Percentiles rank a stretch among this genome's conserved stretches.
Conservation (phyloP, 495 filamentous ascomycete species). For the Trichoderma orchidacearum region DNA sequence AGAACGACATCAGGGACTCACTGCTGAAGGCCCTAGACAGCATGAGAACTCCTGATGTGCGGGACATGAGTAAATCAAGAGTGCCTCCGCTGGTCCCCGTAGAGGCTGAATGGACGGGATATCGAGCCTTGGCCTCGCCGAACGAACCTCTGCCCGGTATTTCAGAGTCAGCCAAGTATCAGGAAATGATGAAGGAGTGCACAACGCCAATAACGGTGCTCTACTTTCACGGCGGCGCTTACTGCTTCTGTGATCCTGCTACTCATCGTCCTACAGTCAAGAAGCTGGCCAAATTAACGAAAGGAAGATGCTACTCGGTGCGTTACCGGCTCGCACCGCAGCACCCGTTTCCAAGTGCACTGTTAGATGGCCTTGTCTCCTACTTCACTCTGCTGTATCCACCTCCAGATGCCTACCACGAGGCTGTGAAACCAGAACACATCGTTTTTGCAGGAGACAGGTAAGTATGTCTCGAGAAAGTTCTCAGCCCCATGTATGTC, state of each 20-base stretch:
- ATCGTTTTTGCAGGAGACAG: conserved; percentile 73
- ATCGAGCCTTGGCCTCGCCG: conserved; percentile 42
- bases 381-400: conserved; percentile 80
- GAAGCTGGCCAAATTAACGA: conserved; percentile 33
- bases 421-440: conserved; percentile 49
- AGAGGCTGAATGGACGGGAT: conserved; percentile 82
- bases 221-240: conserved; percentile 86
- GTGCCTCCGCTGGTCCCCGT: conserved; percentile 43
- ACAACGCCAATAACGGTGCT: conserved; percentile 54
- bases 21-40: conserved; percentile 52
- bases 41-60: conserved; percentile 33
- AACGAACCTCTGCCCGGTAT: conserved; percentile 42
- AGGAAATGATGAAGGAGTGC: conserved; percentile 55
- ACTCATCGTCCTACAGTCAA: conserved; percentile 39
- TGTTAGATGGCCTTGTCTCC: conserved; percentile 70
- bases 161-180: conserved; percentile 59
- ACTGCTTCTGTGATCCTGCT: conserved; percentile 65
- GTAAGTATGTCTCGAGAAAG: conserved; percentile 6
- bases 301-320: conserved; percentile 55
- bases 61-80: conserved; percentile 22
- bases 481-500: background rate
- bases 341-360: conserved; percentile 64
- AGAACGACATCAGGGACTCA: conserved; percentile 42
- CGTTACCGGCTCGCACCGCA: conserved; percentile 86
- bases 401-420: conserved; percentile 57